These are phyloP conservation scores for Nidularia pulvinata DNA, from an alignment of 768 basidiomycete genomes.

Conservation along the genomic window DNA sequence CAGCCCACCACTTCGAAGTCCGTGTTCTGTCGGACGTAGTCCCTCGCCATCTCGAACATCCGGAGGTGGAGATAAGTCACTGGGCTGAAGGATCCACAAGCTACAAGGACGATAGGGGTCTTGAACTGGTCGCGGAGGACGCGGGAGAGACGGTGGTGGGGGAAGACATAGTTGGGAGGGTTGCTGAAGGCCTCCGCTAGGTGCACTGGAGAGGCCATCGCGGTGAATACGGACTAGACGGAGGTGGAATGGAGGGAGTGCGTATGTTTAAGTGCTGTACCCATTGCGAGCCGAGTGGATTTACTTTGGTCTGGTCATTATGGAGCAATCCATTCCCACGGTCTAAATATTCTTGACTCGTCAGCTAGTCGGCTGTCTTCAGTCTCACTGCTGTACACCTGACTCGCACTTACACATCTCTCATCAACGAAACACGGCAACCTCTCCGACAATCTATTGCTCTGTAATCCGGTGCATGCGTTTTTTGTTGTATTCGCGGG, in stretches of 20 bases:
- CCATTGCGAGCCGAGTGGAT: not conserved
- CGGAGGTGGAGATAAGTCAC: conserved; percentile 97
- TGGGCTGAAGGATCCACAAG: conserved; percentile 97
- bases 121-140: conserved; percentile 61
- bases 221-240: conserved; percentile 6
- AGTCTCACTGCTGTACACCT: too few species aligned
- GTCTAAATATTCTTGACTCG: not conserved
- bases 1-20: conserved; percentile 94
- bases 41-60: conserved; percentile 99
- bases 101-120: conserved; percentile 92
- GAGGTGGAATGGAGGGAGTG: conserved; percentile 7
- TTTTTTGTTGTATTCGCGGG: too few species aligned
- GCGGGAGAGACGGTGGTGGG: conserved; percentile 59
- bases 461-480: too few species aligned
- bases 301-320: conserved; percentile 3
- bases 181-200: conserved; percentile 52
- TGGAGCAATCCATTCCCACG: conserved; percentile 26
- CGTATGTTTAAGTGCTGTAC: conserved; percentile 3
- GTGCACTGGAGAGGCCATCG: conserved; percentile 21
- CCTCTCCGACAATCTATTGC: too few species aligned
- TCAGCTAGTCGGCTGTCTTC: too few species aligned
- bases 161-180: conserved; percentile 69
- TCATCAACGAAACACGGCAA: too few species aligned
- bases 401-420: too few species aligned
- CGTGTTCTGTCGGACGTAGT: conserved; percentile 91